Evolutionary conservation across 208 protist species (phyloP), one percentile per base, ranked within the genome.

Genomic region (Trypanosomatidae sp.): DNA sequence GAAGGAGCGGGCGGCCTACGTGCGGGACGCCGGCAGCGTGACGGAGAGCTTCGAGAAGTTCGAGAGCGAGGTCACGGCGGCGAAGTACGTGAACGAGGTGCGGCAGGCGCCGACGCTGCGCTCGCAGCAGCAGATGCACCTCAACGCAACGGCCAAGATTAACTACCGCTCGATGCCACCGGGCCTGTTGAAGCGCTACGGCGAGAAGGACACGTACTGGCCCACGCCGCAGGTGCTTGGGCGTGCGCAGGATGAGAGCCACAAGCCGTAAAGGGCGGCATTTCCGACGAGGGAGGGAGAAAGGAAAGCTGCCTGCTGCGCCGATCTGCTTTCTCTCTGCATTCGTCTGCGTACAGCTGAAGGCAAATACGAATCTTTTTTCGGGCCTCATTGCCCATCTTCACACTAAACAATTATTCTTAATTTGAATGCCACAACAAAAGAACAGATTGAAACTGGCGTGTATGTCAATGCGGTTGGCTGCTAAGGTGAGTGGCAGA

Each of bases 161-260:
- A 93, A 91, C 76, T 97, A 94, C 78, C 86, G 89, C 59, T 94
- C 93, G 5, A 95, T 95, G 91, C 93, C 93, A 15, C 82, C 87
- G 2, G 93, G 93, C 0, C 73, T 97, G 79, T 95, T 85, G 88
- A 97, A 97, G 80, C 80, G 76, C 22, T 97, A 97, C 77, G 91
- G 91, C 0, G 73, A 89, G 76, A 75, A 73, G 46, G 82, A 95
- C 1, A 91, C 86, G 17, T 91, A 91, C 71, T 93, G 86, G 88
- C 86, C 84, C 1, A 97, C 91, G 12, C 74, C 90, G 92, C 13
- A 82, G 84, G 7, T 76, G n/a, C n/a, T n/a, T n/a, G n/a, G n/a
- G n/a, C n/a, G n/a, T n/a, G n/a, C 82, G 56, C 67, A 76, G 25
- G 82, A 86, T 41, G 82, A 87, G 69, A 87, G 81, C 43, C 84